These are phyloP conservation scores for Laburnicola sp. DNA, from an alignment of 2,329 filamentous ascomycete species.

Conservation along the genomic window DNA sequence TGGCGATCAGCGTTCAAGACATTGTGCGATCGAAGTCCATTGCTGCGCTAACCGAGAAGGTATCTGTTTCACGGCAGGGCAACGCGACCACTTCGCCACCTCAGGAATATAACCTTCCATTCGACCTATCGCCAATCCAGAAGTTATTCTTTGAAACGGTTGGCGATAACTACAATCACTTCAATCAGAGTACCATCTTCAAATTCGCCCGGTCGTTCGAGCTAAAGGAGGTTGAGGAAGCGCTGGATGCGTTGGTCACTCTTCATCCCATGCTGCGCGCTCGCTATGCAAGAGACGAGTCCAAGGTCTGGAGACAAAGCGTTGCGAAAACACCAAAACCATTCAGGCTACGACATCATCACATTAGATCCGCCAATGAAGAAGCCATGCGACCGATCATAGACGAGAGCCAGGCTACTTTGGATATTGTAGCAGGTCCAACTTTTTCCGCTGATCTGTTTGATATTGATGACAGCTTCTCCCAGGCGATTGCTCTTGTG, in stretches of 20 bases:
- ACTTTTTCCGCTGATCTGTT: slow-evolving; percentile 50
- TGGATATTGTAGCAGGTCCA: slow-evolving; percentile 42
- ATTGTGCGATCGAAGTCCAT: slow-evolving; percentile 39
- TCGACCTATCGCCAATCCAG: slow-evolving; percentile 38
- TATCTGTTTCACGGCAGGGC: slow-evolving; percentile 15
- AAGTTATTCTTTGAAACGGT: slow-evolving; percentile 32
- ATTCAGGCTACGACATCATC: slow-evolving; percentile 30
- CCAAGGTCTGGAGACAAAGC: slow-evolving; percentile 37
- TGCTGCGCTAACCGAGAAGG: slow-evolving; percentile 26
- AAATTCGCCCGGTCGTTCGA: slow-evolving; percentile 27
- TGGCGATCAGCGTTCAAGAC: slow-evolving; percentile 38
- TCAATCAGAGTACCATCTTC: slow-evolving; percentile 40
- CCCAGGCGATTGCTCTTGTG: slow-evolving; percentile 41
- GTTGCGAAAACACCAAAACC: slow-evolving; percentile 31
- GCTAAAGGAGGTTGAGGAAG: slow-evolving; percentile 25
- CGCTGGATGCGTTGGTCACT: slow-evolving; percentile 36
- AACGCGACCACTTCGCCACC: not conserved
- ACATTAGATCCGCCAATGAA: slow-evolving; percentile 13
- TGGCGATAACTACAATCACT: slow-evolving; percentile 29
- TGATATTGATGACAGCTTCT: slow-evolving; percentile 35
- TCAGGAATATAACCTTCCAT: slow-evolving; percentile 27
- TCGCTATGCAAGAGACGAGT: slow-evolving; percentile 36
- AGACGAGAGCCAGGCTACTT: slow-evolving; percentile 32
- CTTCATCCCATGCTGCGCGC: slow-evolving; percentile 48
- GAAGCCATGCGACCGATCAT: slow-evolving; percentile 25